Base-by-base conservation (phyloP, 495 filamentous ascomycete genomes). In the Podospora pseudoanserina region DNA sequence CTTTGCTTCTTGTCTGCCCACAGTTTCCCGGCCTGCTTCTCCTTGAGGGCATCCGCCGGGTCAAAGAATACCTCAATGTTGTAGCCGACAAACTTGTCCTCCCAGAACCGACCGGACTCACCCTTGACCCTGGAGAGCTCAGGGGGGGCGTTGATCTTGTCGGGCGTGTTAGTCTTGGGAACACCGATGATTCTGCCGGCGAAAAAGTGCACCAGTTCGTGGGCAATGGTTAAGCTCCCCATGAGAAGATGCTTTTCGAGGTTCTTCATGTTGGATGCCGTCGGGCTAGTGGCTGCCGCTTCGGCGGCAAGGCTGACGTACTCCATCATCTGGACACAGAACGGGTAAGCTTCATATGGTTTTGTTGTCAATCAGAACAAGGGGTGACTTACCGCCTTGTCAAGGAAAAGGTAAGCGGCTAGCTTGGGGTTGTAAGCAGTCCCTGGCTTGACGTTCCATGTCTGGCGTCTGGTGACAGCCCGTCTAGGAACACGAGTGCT, bases 221-320 rank as follows among this genome's bases (percentile, higher is more conserved):
- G 59, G 23, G 59, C 59, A 30, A 61, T 61, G 59, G 59, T 61
- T 23, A 61, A 9, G 59, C 59, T 61, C 26, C 18, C 59, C 59
- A 61, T 30, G 23, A 61, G 20, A 28, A 61, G 59, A 30, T 61
- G 27, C 23, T 61, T 61, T 30, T 61, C 59, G 4, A 28, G 18
- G 23, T 61, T 20, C 11, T 18, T 5, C 23, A 61, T 15, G 23
- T 61, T 6, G 23, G 59, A 5, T 7, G 59, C 16, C 15, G 59
- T 61, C 0, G 5, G 20, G 18, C 6, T 30, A 15, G 59, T 30
- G 23, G 23, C 23, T 15, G 23, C 20, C 23, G 18, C 26, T 13
- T 28, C 26, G 20, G 30, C 23, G 9, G 59, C 23, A 30, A 28
- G 4, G 1, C 23, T 27, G 13, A 20, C 23, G 7, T 61, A 27